These are phyloP conservation scores for Psidium guajava DNA, from an alignment of 345 rosid species.

Conservation along the genomic window DNA sequence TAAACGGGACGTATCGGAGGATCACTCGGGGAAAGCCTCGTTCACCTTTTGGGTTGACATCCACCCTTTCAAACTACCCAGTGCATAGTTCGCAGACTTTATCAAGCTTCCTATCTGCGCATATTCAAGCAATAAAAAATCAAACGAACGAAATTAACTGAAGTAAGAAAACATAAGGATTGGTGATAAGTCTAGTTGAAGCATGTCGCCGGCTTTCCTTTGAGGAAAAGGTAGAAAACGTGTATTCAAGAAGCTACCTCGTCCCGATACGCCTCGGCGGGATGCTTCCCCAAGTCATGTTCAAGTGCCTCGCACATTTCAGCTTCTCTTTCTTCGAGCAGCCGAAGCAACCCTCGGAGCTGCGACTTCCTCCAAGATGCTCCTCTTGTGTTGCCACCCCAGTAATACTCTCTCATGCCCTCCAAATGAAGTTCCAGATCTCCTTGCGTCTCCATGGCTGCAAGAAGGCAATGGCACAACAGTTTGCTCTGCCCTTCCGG, in stretches of 20 bases:
- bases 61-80: slow-evolving; percentile 30
- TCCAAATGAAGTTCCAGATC: slow-evolving; percentile 17
- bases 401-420: slow-evolving; percentile 25
- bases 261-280: slow-evolving; percentile 45
- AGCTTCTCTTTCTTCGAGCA: slow-evolving; percentile 24
- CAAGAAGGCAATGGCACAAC: background rate
- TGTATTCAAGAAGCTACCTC: slow-evolving; percentile 23
- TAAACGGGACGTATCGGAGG: background rate
- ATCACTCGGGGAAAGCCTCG: background rate
- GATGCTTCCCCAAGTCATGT: slow-evolving; percentile 53
- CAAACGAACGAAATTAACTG: background rate
- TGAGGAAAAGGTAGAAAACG: background rate
- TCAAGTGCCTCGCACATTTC: slow-evolving; percentile 27
- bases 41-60: slow-evolving; percentile 39
- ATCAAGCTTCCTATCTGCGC: slow-evolving; percentile 35
- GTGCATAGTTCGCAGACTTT: slow-evolving; percentile 30
- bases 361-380: slow-evolving; percentile 43
- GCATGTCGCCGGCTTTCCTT: background rate
- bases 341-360: slow-evolving; percentile 28
- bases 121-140: background rate
- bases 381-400: slow-evolving; percentile 35
- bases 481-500: background rate
- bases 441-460: background rate
- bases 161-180: background rate
- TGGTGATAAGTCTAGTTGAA: background rate